phyloP scores from a whole-genome alignment of 139 green algal species.

The Diplosphaera chodatii region DNA sequence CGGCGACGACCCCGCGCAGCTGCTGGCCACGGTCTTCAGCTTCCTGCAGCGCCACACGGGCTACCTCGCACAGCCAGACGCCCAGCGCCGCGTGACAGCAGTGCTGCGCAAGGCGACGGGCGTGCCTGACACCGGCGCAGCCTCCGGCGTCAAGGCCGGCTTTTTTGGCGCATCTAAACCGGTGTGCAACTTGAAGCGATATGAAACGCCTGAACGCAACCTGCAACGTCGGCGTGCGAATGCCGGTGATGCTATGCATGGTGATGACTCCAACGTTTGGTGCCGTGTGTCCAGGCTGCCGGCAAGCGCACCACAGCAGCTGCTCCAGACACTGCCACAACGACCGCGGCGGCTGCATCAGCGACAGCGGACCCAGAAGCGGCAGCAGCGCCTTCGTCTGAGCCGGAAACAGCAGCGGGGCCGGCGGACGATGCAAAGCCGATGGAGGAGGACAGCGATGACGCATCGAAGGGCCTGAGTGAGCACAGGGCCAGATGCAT shows the following conservation, averaged over 20 bases:
- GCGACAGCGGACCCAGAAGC: not conserved
- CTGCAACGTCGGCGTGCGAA: too few species aligned
- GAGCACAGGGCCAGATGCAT: not conserved
- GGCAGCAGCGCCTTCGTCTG: not conserved
- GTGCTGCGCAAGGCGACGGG: slow-evolving; percentile 40
- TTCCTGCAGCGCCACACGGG: slow-evolving; percentile 54
- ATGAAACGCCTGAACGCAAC: too few species aligned
- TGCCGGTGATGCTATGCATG: too few species aligned
- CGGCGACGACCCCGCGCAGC: slow-evolving; percentile 27
- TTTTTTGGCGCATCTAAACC: slow-evolving; percentile 28
- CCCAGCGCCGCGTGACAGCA: slow-evolving; percentile 18
- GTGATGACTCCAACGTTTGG: too few species aligned
- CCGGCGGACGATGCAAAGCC: not conserved
- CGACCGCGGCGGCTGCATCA: too few species aligned
- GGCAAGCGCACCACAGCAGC: too few species aligned
- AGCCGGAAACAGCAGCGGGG: not conserved
- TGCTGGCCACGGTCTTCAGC: slow-evolving; percentile 40
- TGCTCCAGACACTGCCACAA: too few species aligned
- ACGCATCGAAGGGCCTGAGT: slow-evolving; percentile 14
- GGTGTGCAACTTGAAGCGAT: too few species aligned
- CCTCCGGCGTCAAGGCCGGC: slow-evolving; percentile 26
- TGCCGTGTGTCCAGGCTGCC: too few species aligned
- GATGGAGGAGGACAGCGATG: not conserved
- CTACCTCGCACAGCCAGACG: slow-evolving; percentile 53
- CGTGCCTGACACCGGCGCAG: not conserved